Evolutionary conservation across 2,329 filamentous ascomycete species (phyloP), one percentile per base, ranked within the genome.

Genomic region (Fusarium solani-melongenae): DNA sequence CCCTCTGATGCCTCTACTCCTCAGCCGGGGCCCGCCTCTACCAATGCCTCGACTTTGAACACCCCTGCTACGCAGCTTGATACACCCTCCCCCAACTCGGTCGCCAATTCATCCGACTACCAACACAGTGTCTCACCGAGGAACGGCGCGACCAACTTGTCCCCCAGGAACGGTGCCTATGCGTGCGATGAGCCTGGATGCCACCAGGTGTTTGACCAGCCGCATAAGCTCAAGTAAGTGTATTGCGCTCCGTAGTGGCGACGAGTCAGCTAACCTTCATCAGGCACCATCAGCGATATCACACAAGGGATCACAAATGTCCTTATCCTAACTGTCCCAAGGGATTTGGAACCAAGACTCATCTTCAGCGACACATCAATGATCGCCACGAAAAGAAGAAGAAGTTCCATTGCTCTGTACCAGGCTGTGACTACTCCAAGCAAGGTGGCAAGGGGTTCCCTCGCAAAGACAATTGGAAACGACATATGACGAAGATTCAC

Each of bases 401-500:
- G 78, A 89, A 89, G 67, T 91, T 88, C 64, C 88, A 90, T 77
- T 91, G 89, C 74, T 87, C 85, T 0, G 84, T 88, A 6, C 83
- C 82, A 3, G 85, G 84, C 8, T 91, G 89, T 74, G 83, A 87
- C 6, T 91, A 89, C 76, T 90, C 88, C n/a, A 85, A 84, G 64
- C 78, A 82, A 17, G 89, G 89, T 10, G 88, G 88, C 63, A 90
- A 89, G 70, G 88, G 86, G 0, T 91, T 91, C 72, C 88, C 89
- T 1, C 82, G 89, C 62, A 91, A 91, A 76, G 89, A 91, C 75
- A 91, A 91, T 79, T 91, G 89, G 89, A 87, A 88, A 74, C 82
- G 89, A 64, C 89, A 91, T 76, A 90, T 91, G 88, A 82, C 85
- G 38, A 90, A 90, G 78, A 90, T 90, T 73, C 89, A 91, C 73